Conservation (phyloP, 2,329 filamentous ascomycete species). For the Curvularia eragrostidis region DNA sequence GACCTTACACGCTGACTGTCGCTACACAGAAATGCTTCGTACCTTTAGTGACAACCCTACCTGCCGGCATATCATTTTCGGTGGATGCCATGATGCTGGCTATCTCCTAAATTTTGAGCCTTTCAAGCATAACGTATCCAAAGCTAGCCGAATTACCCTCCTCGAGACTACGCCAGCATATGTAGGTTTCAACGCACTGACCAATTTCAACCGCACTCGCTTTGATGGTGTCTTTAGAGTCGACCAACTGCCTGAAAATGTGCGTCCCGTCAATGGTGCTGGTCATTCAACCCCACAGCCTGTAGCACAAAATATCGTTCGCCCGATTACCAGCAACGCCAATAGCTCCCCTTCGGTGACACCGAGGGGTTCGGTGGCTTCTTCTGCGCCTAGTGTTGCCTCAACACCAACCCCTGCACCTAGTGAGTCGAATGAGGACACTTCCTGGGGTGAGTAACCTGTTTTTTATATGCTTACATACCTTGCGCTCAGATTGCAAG, state of each 20-base stretch:
- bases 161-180: constrained; percentile 54
- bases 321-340: constrained; percentile 24
- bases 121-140: constrained; percentile 52
- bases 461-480: neutral
- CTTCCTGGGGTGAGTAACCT: constrained; percentile 27
- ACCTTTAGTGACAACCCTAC: constrained; percentile 56
- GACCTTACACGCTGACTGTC: constrained; percentile 13
- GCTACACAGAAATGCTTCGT: constrained; percentile 51
- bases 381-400: constrained; percentile 30
- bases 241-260: constrained; percentile 49
- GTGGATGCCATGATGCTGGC: constrained; percentile 56
- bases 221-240: constrained; percentile 54
- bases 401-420: constrained; percentile 22
- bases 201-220: constrained; percentile 48
- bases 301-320: constrained; percentile 21
- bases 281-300: constrained; percentile 10
- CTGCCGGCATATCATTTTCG: constrained; percentile 57
- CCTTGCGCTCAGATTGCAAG: neutral
- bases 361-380: constrained; percentile 20
- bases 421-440: constrained; percentile 24
- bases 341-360: constrained; percentile 21
- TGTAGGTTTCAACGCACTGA: constrained; percentile 51
- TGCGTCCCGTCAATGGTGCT: constrained; percentile 9
- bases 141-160: constrained; percentile 52
- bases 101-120: constrained; percentile 55